Evolutionary conservation across 2,329 filamentous ascomycete genomes (phyloP), one percentile per base, ranked within the genome.

Genomic region (Colletotrichum sublineola): DNA sequence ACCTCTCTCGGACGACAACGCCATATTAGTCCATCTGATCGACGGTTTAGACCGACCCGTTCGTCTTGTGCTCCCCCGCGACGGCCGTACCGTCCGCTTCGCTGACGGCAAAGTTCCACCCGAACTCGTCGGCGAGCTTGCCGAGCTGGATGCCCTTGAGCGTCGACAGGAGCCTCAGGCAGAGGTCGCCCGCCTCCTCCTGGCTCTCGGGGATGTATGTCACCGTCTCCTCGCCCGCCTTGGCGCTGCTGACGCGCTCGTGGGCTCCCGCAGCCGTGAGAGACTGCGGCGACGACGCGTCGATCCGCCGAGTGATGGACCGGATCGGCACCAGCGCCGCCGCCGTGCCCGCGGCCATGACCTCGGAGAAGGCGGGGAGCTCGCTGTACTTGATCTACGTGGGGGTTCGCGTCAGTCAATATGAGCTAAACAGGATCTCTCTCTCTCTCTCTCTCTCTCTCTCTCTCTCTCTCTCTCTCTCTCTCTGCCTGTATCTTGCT

Each of bases 341-440:
- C 0, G 96, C 96, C 0, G 96, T 98, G 1, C 96, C 96, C 3
- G 95, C 95, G 5, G 96, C 96, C 83, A 98, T 91, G 64, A 99
- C 91, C 82, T 98, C 96, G 63, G 78, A 80, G 76, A 89, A 89
- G 65, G 79, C 75, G 14, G 85, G 81, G 24, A 91, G 84, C 77
- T 91, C 89, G 24, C 81, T 76, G 79, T 90, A 91, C 82, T 87
- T 89, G 81, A 94, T 92, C 88, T 91, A 15, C 29, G 76, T 15
- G 52, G 31, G n/a, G 18, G 33, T 1, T 18, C 1, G 24, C 20
- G 44, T 67, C n/a, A 68, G 65, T 36, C 15, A 58, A 40, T 11
- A 9, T 46, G 40, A 12, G 5, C 15, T 11, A 42, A 24, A 2
- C 8, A 8, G 6, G n/a, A 3, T 0, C 24, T 24, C 24, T 14